Base-by-base conservation (phyloP, 306 rosid genomes). In the Lathyrus aphaca region DNA sequence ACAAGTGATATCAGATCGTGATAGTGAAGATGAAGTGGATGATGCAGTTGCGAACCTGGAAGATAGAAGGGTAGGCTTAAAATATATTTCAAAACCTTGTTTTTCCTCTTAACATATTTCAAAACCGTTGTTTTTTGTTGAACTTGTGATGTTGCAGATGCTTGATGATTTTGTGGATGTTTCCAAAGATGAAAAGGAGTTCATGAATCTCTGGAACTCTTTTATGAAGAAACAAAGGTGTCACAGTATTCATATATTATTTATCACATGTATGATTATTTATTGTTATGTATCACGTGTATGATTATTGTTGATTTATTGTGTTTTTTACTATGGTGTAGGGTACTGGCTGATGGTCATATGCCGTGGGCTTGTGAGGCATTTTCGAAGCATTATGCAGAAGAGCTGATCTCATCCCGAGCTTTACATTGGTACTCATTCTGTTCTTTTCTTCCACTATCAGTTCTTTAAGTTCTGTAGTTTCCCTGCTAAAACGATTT, bases 131-230 rank as follows among this genome's bases (percentile, higher is more conserved):
- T 61, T 61, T 75, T 81, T 82, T 66, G 74, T 40, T 37, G 46
- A 71, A 56, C 58, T 74, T 74, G 38, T 77, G 60, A 66, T 71
- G 70, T 77, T 81, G 80, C 91, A 94, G 99, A 94, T 94, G 99
- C 99, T 94, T 60, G 99, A 94, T 71, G 99, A 94, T 86, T 94
- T 94, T 82, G 99, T 94, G 77, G 99, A 94, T 82, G 99, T 94
- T 79, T 84, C 88, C 79, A 88, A 87, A 84, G 90, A 87, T 71
- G 99, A 94, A 83, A 94, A 94, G 79, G 85, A 89, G 75, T 87
- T 94, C 59, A 94, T 94, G 99, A 97, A 94, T 82, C 96, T 94
- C 74, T 94, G 99, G 99, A 94, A 94, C 80, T 87, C 96, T 70
- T 91, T 94, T 56, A 92, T 91, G 80, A 82, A 96, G 79, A 91